These are phyloP conservation scores for Astrothelium macrocarpum DNA, from an alignment of 495 filamentous ascomycete species.

Conservation along the genomic window DNA sequence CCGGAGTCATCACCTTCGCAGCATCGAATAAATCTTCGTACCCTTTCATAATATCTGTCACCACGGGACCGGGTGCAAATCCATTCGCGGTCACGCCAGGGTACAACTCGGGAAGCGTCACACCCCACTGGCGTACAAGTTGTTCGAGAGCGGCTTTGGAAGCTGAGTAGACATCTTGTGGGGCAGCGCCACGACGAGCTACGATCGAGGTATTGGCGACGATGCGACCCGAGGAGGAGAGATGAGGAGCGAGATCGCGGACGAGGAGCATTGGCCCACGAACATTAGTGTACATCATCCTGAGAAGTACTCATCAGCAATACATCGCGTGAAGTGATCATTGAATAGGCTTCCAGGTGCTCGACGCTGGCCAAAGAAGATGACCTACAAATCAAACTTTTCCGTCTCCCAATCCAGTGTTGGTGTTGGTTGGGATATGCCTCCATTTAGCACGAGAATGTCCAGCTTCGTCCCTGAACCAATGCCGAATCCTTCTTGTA, in stretches of 20 bases:
- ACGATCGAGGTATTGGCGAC: slow-evolving; percentile 47
- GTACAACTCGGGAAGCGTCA: slow-evolving; percentile 32
- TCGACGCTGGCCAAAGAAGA: too few relatives aligned
- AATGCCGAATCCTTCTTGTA: neutral
- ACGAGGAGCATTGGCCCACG: slow-evolving; percentile 34
- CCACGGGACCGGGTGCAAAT: slow-evolving; percentile 35
- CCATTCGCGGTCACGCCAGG: slow-evolving; percentile 37
- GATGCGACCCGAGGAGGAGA: slow-evolving; percentile 40
- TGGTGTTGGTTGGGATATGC: neutral
- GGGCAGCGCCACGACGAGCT: slow-evolving; percentile 34
- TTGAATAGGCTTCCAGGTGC: too few relatives aligned
- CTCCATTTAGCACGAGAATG: neutral
- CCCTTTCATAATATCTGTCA: slow-evolving; percentile 31
- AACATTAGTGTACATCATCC: slow-evolving; percentile 32
- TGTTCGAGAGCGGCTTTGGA: slow-evolving; percentile 42
- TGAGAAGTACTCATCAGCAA: neutral
- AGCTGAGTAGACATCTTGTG: slow-evolving; percentile 32
- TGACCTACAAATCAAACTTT: too few relatives aligned
- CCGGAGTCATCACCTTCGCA: slow-evolving; percentile 34
- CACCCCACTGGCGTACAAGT: slow-evolving; percentile 36
- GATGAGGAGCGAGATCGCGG: slow-evolving; percentile 38
- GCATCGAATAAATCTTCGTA: slow-evolving; percentile 22
- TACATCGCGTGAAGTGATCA: too few relatives aligned
- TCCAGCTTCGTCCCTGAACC: neutral
- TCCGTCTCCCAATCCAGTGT: neutral